These are phyloP conservation scores for Gymnopilus junonius DNA, from an alignment of 768 basidiomycete genomes.

Conservation along the genomic window DNA sequence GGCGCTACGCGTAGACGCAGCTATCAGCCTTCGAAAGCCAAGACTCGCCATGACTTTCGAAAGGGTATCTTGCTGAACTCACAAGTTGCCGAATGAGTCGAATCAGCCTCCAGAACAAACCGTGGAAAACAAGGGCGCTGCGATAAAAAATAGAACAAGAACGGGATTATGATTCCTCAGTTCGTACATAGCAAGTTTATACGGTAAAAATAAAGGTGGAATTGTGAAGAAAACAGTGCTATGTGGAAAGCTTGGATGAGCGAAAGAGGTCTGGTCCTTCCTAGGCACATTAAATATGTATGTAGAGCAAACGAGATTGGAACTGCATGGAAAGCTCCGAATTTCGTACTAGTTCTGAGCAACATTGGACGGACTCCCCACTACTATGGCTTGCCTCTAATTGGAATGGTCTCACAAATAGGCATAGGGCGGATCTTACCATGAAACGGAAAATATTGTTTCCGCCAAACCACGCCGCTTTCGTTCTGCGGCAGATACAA, in stretches of 20 bases:
- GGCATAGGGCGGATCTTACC: too few relatives aligned
- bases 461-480: too few relatives aligned
- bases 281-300: too few relatives aligned
- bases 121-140: not conserved
- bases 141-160: not conserved
- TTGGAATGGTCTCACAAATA: too few relatives aligned
- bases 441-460: too few relatives aligned
- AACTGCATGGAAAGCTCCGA: not conserved
- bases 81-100: not conserved
- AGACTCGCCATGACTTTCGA: constrained; percentile 25
- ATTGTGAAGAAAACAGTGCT: not conserved
- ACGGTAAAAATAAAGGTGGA: not conserved
- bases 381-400: too few relatives aligned
- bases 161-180: not conserved
- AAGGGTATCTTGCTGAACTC: not conserved
- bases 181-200: not conserved
- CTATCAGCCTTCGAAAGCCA: constrained; percentile 21
- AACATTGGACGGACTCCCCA: too few relatives aligned
- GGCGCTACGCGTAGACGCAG: constrained; percentile 8
- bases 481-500: too few relatives aligned
- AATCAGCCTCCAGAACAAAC: not conserved
- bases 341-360: too few relatives aligned
- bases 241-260: not conserved
- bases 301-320: too few relatives aligned
- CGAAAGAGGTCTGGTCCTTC: not conserved